Evolutionary conservation across 2,329 filamentous ascomycete genomes (phyloP).

Genomic region (Proliferodiscus dingleyae): DNA sequence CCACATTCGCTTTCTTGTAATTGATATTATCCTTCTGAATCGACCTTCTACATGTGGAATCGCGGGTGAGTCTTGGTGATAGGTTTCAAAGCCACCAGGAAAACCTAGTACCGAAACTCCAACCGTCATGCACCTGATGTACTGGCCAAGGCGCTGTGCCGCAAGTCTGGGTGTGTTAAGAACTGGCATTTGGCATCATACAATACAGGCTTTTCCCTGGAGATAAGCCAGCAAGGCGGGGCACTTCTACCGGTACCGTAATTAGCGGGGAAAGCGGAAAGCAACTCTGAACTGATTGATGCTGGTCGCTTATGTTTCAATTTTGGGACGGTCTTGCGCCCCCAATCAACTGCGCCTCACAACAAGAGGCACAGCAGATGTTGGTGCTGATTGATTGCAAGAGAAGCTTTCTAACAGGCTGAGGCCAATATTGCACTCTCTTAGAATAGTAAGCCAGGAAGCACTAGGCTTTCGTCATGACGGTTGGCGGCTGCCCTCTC

Average conservation of each 20-base stretch:
- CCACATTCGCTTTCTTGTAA: neutral
- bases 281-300: neutral
- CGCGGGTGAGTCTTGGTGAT: neutral
- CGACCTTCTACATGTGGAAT: no score
- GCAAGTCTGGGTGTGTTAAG: neutral
- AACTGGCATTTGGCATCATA: neutral
- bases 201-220: no score
- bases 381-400: no score
- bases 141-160: neutral
- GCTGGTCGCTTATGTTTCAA: neutral
- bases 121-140: neutral
- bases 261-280: neutral
- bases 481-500: neutral
- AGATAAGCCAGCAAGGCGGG: no score
- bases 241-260: neutral
- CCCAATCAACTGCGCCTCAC: no score
- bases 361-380: no score
- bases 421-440: no score
- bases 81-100: neutral
- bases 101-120: no score
- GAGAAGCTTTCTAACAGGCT: no score
- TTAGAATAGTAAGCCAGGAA: no score
- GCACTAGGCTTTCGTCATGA: neutral
- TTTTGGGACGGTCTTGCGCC: neutral
- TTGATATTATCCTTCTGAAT: no score